These are phyloP conservation scores for Calycina herbarum DNA, from an alignment of 2,329 filamentous ascomycete genomes.

Conservation along the genomic window DNA sequence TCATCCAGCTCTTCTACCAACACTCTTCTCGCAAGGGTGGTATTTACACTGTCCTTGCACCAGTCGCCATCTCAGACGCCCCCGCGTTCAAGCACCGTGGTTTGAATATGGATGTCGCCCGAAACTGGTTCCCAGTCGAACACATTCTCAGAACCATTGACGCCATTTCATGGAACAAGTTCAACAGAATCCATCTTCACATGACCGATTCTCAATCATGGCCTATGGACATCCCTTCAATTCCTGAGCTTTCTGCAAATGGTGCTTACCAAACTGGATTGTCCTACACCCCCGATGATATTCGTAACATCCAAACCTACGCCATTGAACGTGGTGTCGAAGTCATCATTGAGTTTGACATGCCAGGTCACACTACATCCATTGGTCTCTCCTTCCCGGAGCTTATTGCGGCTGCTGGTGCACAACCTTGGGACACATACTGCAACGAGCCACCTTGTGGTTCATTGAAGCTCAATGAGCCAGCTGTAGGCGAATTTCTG, in stretches of 20 bases:
- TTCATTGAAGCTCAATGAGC: constrained; percentile 74
- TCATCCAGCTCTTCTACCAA: constrained; percentile 77
- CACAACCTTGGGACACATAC: constrained; percentile 57
- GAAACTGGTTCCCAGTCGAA: constrained; percentile 54
- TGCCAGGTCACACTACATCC: constrained; percentile 74
- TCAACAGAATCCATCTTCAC: constrained; percentile 81
- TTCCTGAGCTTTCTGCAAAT: constrained; percentile 70
- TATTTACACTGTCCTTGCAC: constrained; percentile 69
- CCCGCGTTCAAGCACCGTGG: constrained; percentile 78
- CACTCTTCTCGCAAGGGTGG: constrained; percentile 56
- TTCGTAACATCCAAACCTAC: constrained; percentile 68
- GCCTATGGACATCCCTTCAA: constrained; percentile 75
- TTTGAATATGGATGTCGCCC: constrained; percentile 74
- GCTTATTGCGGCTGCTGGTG: constrained; percentile 64
- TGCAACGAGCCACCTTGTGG: constrained; percentile 66
- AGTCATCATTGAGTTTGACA: constrained; percentile 75
- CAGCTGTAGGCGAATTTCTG: constrained; percentile 69
- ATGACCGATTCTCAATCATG: constrained; percentile 82
- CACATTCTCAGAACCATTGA: constrained; percentile 77
- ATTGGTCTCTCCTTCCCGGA: constrained; percentile 69
- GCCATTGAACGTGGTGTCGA: constrained; percentile 68
- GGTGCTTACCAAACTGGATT: constrained; percentile 70
- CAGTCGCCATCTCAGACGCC: constrained; percentile 69
- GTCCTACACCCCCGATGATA: constrained; percentile 65
- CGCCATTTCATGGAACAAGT: constrained; percentile 74